These are phyloP conservation scores for Cadophora gregata DNA, from an alignment of 2,329 filamentous ascomycete species.

Conservation along the genomic window DNA sequence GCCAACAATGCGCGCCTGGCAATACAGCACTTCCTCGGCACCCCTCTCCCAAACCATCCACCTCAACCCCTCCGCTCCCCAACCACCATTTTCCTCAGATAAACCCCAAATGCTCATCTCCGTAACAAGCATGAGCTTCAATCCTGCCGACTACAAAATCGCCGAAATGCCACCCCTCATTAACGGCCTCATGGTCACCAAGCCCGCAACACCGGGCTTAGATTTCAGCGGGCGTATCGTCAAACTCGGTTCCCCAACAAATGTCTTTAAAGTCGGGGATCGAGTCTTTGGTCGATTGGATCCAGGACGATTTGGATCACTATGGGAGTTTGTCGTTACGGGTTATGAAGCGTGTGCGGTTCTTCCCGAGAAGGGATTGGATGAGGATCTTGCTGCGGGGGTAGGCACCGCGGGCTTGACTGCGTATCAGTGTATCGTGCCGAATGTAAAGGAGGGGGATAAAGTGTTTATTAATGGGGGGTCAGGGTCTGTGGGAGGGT, in stretches of 20 bases:
- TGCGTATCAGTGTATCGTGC: slow-evolving; percentile 46
- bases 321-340: slow-evolving; percentile 28
- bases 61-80: background rate
- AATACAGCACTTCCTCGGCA: slow-evolving; percentile 13
- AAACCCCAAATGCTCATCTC: slow-evolving; percentile 27
- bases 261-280: slow-evolving; percentile 27
- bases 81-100: background rate
- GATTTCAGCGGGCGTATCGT: slow-evolving; percentile 34
- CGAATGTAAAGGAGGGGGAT: slow-evolving; percentile 53
- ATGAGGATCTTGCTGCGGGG: slow-evolving; percentile 25
- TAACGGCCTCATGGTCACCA: slow-evolving; percentile 46
- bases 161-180: slow-evolving; percentile 55
- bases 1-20: slow-evolving; percentile 21
- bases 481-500: slow-evolving; percentile 65
- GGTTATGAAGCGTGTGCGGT: background rate
- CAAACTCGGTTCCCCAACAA: slow-evolving; percentile 5
- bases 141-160: slow-evolving; percentile 63
- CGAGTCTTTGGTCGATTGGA: slow-evolving; percentile 47
- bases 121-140: slow-evolving; percentile 28
- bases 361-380: slow-evolving; percentile 30
- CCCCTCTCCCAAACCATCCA: slow-evolving; percentile 10
- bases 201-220: slow-evolving; percentile 50
- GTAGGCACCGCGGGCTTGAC: slow-evolving; percentile 31
- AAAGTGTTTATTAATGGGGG: slow-evolving; percentile 70
- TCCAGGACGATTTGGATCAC: slow-evolving; percentile 19